Evolutionary conservation across 768 basidiomycete species (phyloP).

Genomic region (Boletus coccyginus): DNA sequence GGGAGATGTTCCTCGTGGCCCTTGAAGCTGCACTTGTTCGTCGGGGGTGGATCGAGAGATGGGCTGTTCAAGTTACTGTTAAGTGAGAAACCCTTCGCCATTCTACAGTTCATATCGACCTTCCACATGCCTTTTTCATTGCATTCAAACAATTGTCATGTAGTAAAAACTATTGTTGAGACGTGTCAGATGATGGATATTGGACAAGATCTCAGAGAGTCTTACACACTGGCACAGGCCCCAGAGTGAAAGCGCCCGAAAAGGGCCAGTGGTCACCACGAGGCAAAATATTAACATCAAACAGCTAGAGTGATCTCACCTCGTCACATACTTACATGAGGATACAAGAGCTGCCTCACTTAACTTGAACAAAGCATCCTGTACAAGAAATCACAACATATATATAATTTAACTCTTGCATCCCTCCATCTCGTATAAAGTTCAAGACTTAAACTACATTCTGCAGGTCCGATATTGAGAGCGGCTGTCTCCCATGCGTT

Average conservation of each 20-base stretch:
- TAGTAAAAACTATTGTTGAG: background rate
- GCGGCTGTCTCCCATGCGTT: conserved; percentile 27
- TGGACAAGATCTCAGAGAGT: too few relatives aligned
- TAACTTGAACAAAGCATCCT: background rate
- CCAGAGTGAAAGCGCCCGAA: background rate
- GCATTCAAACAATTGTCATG: background rate
- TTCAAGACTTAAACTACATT: conserved; percentile 19
- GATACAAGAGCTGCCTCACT: background rate
- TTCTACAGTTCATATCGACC: background rate
- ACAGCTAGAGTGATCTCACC: background rate
- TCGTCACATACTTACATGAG: background rate
- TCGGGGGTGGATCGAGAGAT: conserved; percentile 44
- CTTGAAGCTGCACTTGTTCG: conserved; percentile 54
- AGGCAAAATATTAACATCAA: background rate
- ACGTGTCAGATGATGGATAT: background rate
- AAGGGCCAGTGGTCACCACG: background rate
- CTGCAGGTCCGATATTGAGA: conserved; percentile 32
- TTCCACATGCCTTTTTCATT: background rate
- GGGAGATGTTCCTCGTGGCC: conserved; percentile 42
- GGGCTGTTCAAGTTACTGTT: conserved; percentile 35
- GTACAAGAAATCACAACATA: conserved; percentile 7
- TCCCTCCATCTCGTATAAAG: background rate
- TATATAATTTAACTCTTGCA: conserved; percentile 10
- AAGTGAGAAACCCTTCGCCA: conserved; percentile 6
- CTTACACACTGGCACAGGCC: background rate